Conservation (phyloP, 2,329 filamentous ascomycete species). For the Leptodontidium sp. region DNA sequence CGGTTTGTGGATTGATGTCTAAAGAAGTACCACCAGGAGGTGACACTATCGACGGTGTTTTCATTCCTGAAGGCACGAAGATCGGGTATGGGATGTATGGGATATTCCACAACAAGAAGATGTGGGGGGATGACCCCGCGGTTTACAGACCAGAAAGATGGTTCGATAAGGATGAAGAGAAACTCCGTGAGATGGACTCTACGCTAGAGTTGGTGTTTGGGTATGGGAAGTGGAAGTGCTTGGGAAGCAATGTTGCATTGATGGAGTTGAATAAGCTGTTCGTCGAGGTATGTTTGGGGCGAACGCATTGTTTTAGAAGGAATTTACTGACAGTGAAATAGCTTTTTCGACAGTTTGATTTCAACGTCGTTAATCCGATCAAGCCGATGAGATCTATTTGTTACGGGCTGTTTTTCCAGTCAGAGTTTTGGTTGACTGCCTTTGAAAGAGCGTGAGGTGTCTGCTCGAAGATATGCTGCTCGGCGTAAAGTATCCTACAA, state of each 20-base stretch:
- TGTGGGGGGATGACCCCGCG: constrained; percentile 50
- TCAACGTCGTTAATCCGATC: constrained; percentile 23
- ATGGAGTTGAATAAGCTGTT: constrained; percentile 60
- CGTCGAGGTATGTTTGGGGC: constrained; percentile 52
- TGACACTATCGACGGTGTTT: constrained; percentile 31
- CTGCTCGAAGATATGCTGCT: background rate
- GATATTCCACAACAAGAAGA: constrained; percentile 47
- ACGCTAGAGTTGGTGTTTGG: constrained; percentile 56
- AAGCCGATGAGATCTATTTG: constrained; percentile 21
- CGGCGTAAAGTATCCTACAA: no score
- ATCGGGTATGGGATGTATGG: constrained; percentile 46
- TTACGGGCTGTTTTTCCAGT: constrained; percentile 21
- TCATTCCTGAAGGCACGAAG: constrained; percentile 33
- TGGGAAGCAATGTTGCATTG: constrained; percentile 57
- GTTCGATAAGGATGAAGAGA: constrained; percentile 48
- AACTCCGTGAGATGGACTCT: constrained; percentile 47
- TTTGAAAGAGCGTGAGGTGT: constrained; percentile 10
- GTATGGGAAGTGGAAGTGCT: constrained; percentile 54
- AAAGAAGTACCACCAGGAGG: constrained; percentile 35
- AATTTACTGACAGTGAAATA: constrained; percentile 11
- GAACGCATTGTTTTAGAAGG: background rate
- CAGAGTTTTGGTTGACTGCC: constrained; percentile 22
- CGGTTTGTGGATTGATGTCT: constrained; percentile 46
- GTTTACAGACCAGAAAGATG: constrained; percentile 59
- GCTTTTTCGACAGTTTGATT: constrained; percentile 29